Conservation (phyloP, 352 stramenopile species). For the Globisporangium spinosum region DNA sequence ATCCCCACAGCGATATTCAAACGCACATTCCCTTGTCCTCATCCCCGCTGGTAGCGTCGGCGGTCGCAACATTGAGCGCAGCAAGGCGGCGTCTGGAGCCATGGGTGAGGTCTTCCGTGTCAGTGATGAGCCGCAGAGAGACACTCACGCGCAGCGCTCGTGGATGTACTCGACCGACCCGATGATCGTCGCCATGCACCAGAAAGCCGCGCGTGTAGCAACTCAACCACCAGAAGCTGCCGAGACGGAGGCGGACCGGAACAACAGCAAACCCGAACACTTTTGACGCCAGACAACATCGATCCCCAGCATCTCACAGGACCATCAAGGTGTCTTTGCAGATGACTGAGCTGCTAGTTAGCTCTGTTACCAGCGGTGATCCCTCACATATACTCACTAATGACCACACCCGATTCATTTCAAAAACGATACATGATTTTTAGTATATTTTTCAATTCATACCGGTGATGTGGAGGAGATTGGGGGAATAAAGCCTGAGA, state of each 20-base stretch:
- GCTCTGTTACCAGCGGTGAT: background rate
- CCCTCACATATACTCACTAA: background rate
- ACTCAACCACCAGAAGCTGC: conserved; percentile 1
- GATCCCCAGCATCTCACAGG: conserved; percentile 51
- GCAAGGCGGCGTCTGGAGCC: conserved; percentile 57
- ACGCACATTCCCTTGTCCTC: conserved; percentile 25
- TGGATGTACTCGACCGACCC: conserved; percentile 78
- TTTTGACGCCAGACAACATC: conserved; percentile 46
- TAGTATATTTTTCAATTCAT: conserved; percentile 8
- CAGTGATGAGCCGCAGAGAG: conserved; percentile 54
- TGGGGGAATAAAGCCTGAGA: conserved; percentile 1
- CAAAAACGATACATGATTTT: conserved; percentile 9
- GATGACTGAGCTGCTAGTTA: conserved; percentile 36
- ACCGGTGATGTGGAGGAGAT: conserved; percentile 3
- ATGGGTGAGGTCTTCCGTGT: conserved; percentile 63
- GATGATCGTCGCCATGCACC: conserved; percentile 52
- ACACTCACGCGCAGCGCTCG: conserved; percentile 66
- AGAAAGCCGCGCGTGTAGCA: conserved; percentile 21
- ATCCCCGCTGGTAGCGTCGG: conserved; percentile 45
- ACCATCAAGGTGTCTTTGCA: conserved; percentile 60
- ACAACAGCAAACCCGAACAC: conserved; percentile 17
- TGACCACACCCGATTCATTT: background rate
- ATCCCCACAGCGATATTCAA: background rate
- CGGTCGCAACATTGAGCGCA: conserved; percentile 42
- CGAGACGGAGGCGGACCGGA: conserved; percentile 11